Base-by-base conservation (phyloP, 2,329 filamentous ascomycete genomes). In the Diaporthe longicolla region DNA sequence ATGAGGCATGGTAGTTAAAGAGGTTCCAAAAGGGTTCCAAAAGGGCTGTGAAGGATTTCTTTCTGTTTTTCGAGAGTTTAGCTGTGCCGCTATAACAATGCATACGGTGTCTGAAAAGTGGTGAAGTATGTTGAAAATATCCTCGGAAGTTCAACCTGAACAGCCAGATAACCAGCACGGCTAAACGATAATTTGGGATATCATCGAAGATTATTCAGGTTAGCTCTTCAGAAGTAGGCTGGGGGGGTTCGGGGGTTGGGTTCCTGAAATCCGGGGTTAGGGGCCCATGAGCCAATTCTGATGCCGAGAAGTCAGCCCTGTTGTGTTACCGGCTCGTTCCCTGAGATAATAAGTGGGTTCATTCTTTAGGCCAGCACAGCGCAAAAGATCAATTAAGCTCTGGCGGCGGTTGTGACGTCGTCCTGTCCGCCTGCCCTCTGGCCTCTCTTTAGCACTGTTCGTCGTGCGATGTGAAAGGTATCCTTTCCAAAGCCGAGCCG, bases 281-380 rank as follows among this genome's bases (percentile, higher is more conserved):
- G 57, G 58, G 3, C 26, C 3, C 15, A 43, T 26, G 13, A 43
- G 35, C 58, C 55, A 24, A 13, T 58, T n/a, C 21, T 58, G 11
- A 11, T 37, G 37, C 37, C 37, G 35, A 43, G 35, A 43, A 15
- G 58, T 40, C 57, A 21, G 35, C 32, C n/a, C 58, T 4, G 58
- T 13, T 13, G 9, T 35, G 58, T 66, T 50, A 24, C 61, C 52
- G 61, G 61, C 61, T 24, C 1, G 37, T 66, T 29, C 61, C 61
- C 61, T 37, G 61, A 52, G 26, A 61, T 61, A 50, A 66, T 50
- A 66, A 66, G 61, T 66, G 61, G 68, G 40, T 26, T 70, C 54
- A 13, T 40, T 40, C 37, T 40, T 66, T 66, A 50, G 26, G 50
- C 37, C 65, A 69, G 65, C 61, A 19, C 61, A 52, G 45, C 45